phyloP scores from a whole-genome alignment of 768 basidiomycete genomes.

The Mycena latifolia region DNA sequence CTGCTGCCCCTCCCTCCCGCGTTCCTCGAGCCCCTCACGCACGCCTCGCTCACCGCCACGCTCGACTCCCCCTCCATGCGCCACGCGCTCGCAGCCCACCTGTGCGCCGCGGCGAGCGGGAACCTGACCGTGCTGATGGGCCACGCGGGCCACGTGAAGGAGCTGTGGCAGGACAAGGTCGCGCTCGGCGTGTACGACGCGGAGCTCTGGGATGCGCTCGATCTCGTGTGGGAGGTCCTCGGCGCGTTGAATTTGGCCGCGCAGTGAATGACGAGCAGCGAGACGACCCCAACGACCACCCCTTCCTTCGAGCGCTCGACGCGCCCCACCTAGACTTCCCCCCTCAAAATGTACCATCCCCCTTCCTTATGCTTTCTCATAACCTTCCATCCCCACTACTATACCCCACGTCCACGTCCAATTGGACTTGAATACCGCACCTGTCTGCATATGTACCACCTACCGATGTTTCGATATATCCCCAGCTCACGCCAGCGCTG shows the following conservation, averaged over 20 bases:
- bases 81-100: conserved; percentile 47
- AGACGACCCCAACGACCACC: no score
- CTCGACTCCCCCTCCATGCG: conserved; percentile 44
- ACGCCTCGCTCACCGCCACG: conserved; percentile 18
- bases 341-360: no score
- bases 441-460: background rate
- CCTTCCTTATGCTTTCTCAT: background rate
- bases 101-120: conserved; percentile 43
- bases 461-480: no score
- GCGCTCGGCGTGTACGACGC: conserved; percentile 31
- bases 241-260: conserved; percentile 57
- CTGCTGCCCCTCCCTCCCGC: conserved; percentile 52
- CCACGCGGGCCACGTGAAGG: conserved; percentile 47
- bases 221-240: conserved; percentile 65
- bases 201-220: conserved; percentile 64
- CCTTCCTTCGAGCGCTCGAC: background rate
- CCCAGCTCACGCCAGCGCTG: no score
- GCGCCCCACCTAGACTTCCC: background rate
- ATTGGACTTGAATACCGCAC: background rate
- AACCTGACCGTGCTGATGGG: conserved; percentile 38
- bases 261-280: background rate
- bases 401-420: no score
- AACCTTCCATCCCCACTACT: background rate
- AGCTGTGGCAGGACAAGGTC: background rate
- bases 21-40: conserved; percentile 29